Conservation (phyloP, 2,329 filamentous ascomycete species). For the Botrytis paeoniae region DNA sequence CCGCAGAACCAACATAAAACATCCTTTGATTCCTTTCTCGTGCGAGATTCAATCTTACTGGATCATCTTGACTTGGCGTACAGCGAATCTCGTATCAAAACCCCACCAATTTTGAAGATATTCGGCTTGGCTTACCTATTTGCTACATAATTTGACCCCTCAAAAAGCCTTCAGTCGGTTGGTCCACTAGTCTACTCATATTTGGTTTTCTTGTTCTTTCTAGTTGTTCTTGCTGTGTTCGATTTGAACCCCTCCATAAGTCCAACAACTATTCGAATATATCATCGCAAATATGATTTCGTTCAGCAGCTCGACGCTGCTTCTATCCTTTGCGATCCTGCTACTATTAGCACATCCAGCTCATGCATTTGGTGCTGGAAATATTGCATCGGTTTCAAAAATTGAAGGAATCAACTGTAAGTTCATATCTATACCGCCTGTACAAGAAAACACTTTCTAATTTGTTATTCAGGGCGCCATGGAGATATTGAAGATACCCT, state of each 20-base stretch:
- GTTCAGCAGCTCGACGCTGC: slow-evolving; percentile 31
- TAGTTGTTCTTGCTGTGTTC: background rate
- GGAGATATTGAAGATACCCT: slow-evolving; percentile 92
- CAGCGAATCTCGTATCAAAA: slow-evolving; percentile 3
- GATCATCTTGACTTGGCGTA: background rate
- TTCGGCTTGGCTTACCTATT: background rate
- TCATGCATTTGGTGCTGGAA: slow-evolving; percentile 81
- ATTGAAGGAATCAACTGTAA: slow-evolving; percentile 80
- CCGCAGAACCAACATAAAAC: slow-evolving; percentile 1
- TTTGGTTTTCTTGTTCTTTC: background rate
- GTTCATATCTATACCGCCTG: slow-evolving; percentile 32
- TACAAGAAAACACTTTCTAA: background rate
- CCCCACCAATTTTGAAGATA: slow-evolving; percentile 10
- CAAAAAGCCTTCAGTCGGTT: background rate
- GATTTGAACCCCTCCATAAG: slow-evolving; percentile 18
- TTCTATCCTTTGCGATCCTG: slow-evolving; percentile 51
- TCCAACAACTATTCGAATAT: slow-evolving; percentile 5
- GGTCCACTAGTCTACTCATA: background rate
- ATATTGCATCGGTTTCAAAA: slow-evolving; percentile 77
- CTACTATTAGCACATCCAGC: slow-evolving; percentile 65
- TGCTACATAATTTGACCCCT: slow-evolving; percentile 2
- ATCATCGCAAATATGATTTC: slow-evolving; percentile 31
- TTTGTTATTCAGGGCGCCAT: slow-evolving; percentile 61
- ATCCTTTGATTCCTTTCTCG: background rate
- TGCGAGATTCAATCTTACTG: background rate